These are phyloP conservation scores for Beauveria varroae DNA, from an alignment of 2,329 filamentous ascomycete genomes.

Conservation along the genomic window DNA sequence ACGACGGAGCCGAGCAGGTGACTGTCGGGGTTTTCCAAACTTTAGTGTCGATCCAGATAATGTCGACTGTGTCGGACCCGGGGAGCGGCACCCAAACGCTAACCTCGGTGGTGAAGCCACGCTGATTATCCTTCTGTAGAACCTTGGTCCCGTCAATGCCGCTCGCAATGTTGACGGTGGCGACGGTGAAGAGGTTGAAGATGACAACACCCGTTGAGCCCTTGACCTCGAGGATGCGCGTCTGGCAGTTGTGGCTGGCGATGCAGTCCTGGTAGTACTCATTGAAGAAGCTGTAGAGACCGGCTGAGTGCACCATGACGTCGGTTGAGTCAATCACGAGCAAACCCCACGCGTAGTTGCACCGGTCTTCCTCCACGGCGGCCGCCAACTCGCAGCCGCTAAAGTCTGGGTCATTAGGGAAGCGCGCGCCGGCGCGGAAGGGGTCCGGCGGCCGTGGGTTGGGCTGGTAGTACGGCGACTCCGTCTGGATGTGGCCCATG, in stretches of 20 bases:
- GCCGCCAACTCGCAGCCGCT: constrained; percentile 20
- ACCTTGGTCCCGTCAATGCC: constrained; percentile 12
- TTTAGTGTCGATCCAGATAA: constrained; percentile 17
- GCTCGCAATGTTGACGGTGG: constrained; percentile 10
- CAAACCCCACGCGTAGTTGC: constrained; percentile 40
- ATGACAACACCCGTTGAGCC: constrained; percentile 12
- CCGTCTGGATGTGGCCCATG: constrained; percentile 45
- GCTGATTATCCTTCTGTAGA: constrained; percentile 15
- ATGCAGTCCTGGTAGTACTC: constrained; percentile 47
- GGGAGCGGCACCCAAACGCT: constrained; percentile 20
- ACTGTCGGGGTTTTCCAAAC: constrained; percentile 12
- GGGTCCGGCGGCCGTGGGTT: constrained; percentile 38
- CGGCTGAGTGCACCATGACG: constrained; percentile 44
- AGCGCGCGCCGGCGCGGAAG: constrained; percentile 24
- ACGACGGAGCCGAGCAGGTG: constrained; percentile 12
- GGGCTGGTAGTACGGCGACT: constrained; percentile 50
- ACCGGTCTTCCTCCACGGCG: constrained; percentile 17
- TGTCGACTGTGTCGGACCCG: constrained; percentile 16
- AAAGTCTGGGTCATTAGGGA: constrained; percentile 13
- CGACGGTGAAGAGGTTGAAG: constrained; percentile 11
- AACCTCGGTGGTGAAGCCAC: constrained; percentile 19
- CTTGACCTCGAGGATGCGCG: constrained; percentile 14
- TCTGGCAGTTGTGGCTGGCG: constrained; percentile 38
- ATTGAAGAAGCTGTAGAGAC: constrained; percentile 53
- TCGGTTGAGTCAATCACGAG: constrained; percentile 40